Conservation (phyloP, 345 rosid genomes). For the Citrus trifoliata region DNA sequence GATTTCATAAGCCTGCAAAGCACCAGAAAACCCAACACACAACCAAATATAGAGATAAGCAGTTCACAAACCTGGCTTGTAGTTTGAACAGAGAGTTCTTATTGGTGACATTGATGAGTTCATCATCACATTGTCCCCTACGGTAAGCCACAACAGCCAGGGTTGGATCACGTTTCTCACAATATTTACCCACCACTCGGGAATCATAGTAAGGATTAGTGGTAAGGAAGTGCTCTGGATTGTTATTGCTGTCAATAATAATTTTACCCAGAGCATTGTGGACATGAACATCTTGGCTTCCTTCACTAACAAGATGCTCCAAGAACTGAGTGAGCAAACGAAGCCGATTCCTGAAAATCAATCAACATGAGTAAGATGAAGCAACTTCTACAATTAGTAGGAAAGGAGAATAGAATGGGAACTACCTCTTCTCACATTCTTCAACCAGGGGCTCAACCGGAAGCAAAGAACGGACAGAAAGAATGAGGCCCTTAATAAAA, state of each 20-base stretch:
- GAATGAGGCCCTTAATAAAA: slow-evolving; percentile 95
- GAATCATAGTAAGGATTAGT: slow-evolving; percentile 99
- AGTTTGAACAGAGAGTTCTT: slow-evolving; percentile 92
- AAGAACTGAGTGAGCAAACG: slow-evolving; percentile 98
- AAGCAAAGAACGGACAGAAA: slow-evolving; percentile 78
- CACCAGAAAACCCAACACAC: slow-evolving; percentile 11
- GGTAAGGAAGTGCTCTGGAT: slow-evolving; percentile 97
- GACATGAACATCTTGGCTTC: slow-evolving; percentile 99
- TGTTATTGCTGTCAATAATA: slow-evolving; percentile 96
- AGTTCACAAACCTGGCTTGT: slow-evolving; percentile 82
- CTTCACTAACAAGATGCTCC: slow-evolving; percentile 99
- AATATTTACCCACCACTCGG: slow-evolving; percentile 94
- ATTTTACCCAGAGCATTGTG: slow-evolving; percentile 99
- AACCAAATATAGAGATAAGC: slow-evolving; percentile 1
- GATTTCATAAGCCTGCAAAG: slow-evolving; percentile 19
- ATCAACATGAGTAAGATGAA: slow-evolving; percentile 21
- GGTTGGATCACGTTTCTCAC: slow-evolving; percentile 99
- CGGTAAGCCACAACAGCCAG: slow-evolving; percentile 97
- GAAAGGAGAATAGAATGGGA: slow-evolving; percentile 12
- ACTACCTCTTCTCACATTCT: slow-evolving; percentile 86
- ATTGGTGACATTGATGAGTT: slow-evolving; percentile 95
- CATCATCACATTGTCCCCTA: slow-evolving; percentile 97
- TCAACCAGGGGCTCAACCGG: slow-evolving; percentile 89
- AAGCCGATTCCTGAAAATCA: slow-evolving; percentile 80
- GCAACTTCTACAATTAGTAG: not conserved